Base-by-base conservation (phyloP, 192 early-diverging fungal species). In the Entrophospora sp. region DNA sequence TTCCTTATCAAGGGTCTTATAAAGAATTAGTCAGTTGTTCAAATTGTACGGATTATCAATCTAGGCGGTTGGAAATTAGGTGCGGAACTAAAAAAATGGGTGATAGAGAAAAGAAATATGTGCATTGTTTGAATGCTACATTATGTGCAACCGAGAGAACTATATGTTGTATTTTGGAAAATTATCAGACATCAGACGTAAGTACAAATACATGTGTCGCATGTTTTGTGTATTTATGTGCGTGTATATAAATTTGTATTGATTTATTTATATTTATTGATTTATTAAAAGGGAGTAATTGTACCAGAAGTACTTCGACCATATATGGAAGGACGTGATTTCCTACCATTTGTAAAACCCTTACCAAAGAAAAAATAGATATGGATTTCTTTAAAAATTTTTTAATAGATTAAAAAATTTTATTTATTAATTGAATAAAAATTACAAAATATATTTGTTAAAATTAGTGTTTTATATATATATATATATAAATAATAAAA, bases 41-140 rank as follows among this genome's bases (percentile, higher is more conserved):
- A 46, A 99, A 99, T 90, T 99, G 97, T 79, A 97, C 95, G 24
- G 97, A 98, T 80, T 99, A 93, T 81, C 97, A 99, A 81, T 91
- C 86, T 20, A 85, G 97, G 58, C 81, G 83, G 40, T 81, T 99
- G 4, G 95, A 98, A 70, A 97, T 99, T 78, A 88, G 94, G 56
- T 90, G 89, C 61, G 97, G 97, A 56, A 85, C 90, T 56, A 99
- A 99, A 83, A 97, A 97, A 85, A 84, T 93, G 83, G 91, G 89
- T 65, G 92, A 96, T 64, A 81, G 85, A 49, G 89, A 88, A 65
- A 98, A 97, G 83, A 90, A 87, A 69, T 99, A 94, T 66, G 97
- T 92, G 28, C 97, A 99, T 76, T 91, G 89, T 75, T 85, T 99
- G 55, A 99, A 99, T 85, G 91, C 93, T 56, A 99, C 97, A 2